A percentile compares a stretch with the other conserved stretches of the same genome.
Conservation (phyloP, 75 land plant species). For the Selaginella moellendorffii region DNA sequence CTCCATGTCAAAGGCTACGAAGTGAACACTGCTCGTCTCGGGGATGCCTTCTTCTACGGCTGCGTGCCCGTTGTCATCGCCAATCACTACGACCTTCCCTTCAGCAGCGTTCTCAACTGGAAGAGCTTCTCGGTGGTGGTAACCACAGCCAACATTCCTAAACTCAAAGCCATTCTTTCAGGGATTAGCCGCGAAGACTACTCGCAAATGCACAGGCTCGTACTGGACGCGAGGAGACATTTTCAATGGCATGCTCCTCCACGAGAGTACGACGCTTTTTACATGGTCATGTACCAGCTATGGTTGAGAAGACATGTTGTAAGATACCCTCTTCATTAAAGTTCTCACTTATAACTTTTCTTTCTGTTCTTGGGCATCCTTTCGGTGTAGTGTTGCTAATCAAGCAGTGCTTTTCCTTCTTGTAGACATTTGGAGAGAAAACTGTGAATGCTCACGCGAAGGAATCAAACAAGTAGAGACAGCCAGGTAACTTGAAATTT, state of each 20-base stretch:
- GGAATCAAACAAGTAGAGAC: too few species aligned
- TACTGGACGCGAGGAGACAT: slow-evolving; percentile 42
- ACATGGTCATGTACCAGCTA: slow-evolving; percentile 9
- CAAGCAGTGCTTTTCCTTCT: too few species aligned
- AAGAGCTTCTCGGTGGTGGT: slow-evolving; percentile 52
- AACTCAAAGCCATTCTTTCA: slow-evolving; percentile 37
- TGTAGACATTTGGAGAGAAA: too few species aligned
- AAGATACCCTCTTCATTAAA: slow-evolving; percentile 20
- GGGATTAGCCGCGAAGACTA: slow-evolving; percentile 28
- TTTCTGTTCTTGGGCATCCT: too few species aligned
- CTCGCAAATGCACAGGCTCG: slow-evolving; percentile 29
- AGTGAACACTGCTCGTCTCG: slow-evolving; percentile 62
- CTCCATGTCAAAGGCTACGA: slow-evolving; percentile 72
- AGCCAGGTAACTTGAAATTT: too few species aligned
- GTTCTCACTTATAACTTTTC: too few species aligned
- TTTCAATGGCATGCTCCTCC: slow-evolving; percentile 21
- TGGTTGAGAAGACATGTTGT: slow-evolving; percentile 22
- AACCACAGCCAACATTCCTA: slow-evolving; percentile 39
- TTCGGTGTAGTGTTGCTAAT: too few species aligned
- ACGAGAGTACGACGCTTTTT: not conserved
- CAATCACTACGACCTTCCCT: slow-evolving; percentile 63
- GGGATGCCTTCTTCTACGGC: slow-evolving; percentile 48
- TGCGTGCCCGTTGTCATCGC: slow-evolving; percentile 68
- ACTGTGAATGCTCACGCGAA: too few species aligned
- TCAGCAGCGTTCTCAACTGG: slow-evolving; percentile 51